phyloP scores from a whole-genome alignment of 2,329 filamentous ascomycete genomes.

The Pseudocercospora cruenta region DNA sequence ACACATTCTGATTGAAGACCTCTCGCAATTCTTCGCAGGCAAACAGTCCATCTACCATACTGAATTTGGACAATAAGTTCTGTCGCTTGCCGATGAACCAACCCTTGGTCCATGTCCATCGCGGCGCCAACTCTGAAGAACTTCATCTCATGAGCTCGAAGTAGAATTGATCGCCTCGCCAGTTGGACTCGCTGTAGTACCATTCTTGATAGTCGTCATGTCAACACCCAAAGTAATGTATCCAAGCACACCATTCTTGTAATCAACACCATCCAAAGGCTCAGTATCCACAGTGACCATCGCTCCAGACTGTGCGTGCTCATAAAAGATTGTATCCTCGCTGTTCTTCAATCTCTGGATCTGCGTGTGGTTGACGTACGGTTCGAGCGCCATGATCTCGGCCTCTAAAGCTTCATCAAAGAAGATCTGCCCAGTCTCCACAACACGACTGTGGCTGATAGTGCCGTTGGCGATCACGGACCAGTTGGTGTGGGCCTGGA shows the following conservation, averaged over 20 bases:
- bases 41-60: no score
- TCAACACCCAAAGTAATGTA: conserved; percentile 20
- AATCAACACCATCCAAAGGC: conserved; percentile 16
- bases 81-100: no score
- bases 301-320: conserved; percentile 10
- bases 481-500: conserved; percentile 22
- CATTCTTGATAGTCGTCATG: conserved; percentile 20
- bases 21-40: no score
- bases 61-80: no score
- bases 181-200: conserved; percentile 5
- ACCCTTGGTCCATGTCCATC: no score
- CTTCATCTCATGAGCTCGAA: background rate
- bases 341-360: conserved; percentile 10
- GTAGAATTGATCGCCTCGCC: background rate
- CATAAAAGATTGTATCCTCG: conserved; percentile 6
- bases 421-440: conserved; percentile 23
- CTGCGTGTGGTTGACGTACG: conserved; percentile 17
- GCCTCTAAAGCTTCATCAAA: conserved; percentile 11
- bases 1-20: no score
- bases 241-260: conserved; percentile 19
- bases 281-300: conserved; percentile 16
- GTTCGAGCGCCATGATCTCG: conserved; percentile 21
- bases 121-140: background rate
- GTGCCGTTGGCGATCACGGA: conserved; percentile 17
- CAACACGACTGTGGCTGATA: conserved; percentile 10